Conservation (phyloP, 2,329 filamentous ascomycete species). For the Tolypocladium sp. region DNA sequence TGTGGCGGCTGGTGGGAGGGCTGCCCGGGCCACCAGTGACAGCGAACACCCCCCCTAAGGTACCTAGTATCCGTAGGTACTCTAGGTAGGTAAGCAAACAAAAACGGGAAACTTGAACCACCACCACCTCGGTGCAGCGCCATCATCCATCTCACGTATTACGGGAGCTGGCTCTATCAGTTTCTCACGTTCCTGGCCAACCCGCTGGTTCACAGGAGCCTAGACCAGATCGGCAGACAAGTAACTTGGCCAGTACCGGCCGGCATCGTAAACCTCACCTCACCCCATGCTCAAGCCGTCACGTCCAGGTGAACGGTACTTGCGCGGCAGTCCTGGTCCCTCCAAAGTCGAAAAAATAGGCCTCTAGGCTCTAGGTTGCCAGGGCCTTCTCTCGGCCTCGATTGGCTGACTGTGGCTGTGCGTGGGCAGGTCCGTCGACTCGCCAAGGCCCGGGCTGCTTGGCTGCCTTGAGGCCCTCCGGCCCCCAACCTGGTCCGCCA, state of each 20-base stretch:
- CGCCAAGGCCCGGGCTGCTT: not conserved
- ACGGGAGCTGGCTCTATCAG: not conserved
- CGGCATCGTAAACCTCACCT: not conserved
- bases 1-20: not conserved
- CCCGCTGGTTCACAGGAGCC: not conserved
- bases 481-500: constrained; percentile 1
- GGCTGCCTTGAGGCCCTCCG: not conserved
- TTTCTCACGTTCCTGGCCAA: not conserved
- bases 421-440: not conserved
- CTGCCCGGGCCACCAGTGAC: not conserved
- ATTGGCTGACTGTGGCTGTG: not conserved
- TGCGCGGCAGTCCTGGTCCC: not conserved
- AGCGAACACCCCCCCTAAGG: not conserved
- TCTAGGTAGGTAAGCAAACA: not conserved
- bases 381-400: not conserved
- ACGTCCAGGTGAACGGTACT: not conserved
- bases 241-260: not conserved
- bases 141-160: not conserved
- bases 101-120: not conserved
- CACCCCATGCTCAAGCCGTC: too few relatives aligned
- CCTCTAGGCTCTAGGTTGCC: not conserved
- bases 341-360: not conserved
- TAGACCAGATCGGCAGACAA: not conserved
- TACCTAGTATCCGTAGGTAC: too few relatives aligned
- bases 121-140: not conserved